Conservation (phyloP, 345 rosid genomes). For the Syzygium grande region DNA sequence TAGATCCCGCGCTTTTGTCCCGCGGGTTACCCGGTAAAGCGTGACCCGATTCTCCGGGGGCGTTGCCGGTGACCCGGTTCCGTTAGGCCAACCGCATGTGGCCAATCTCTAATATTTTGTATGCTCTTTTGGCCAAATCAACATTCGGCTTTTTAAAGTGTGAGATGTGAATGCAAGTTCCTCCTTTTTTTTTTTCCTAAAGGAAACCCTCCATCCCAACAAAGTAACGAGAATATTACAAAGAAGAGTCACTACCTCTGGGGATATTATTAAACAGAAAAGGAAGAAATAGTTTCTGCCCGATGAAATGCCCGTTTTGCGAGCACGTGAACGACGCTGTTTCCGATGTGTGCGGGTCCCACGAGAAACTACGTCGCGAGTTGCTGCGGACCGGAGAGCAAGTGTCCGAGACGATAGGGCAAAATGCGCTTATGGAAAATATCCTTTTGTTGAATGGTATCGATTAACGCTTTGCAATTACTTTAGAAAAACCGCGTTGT, state of each 20-base stretch:
- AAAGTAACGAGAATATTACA: neutral
- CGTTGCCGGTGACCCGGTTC: neutral
- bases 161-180: neutral
- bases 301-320: neutral
- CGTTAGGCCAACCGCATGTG: too few species aligned
- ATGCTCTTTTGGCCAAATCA: too few species aligned
- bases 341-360: neutral
- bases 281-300: rapidly evolving
- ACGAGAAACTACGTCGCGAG: neutral
- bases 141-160: neutral
- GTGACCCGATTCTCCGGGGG: neutral
- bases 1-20: neutral
- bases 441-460: neutral
- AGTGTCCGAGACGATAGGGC: neutral
- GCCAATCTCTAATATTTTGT: too few species aligned
- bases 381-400: neutral
- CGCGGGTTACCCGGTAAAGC: neutral
- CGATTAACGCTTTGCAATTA: neutral
- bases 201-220: neutral
- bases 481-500: neutral
- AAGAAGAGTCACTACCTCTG: neutral
- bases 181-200: neutral
- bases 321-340: neutral
- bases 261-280: neutral
- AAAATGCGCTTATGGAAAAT: rapidly evolving